A percentile compares a stretch with the other conserved stretches of the same genome.
These are phyloP conservation scores for Dunaliella primolecta DNA, from an alignment of 139 green algal genomes.

Conservation along the genomic window DNA sequence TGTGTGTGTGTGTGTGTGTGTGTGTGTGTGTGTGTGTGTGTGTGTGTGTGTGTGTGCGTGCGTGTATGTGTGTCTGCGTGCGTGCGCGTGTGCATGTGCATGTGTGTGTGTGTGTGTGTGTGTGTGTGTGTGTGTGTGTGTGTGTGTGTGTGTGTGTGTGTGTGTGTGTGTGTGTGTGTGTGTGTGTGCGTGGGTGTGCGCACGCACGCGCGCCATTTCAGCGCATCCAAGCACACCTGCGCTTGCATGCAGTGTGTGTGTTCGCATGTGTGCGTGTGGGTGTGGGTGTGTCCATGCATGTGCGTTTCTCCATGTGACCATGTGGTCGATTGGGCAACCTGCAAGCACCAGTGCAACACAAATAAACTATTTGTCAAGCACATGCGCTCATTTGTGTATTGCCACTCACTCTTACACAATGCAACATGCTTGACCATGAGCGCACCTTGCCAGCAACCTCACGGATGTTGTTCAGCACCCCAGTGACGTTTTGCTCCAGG, in stretches of 20 bases:
- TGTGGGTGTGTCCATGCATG: not conserved
- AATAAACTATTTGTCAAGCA: too few species aligned
- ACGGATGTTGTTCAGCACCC: constrained; percentile 87
- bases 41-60: constrained; percentile 42
- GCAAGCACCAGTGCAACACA: too few species aligned
- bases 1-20: constrained; percentile 35
- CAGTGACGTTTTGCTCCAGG: constrained; percentile 82
- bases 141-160: too few species aligned
- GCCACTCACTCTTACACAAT: too few species aligned
- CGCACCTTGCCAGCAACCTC: constrained; percentile 29
- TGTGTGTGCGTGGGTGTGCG: not conserved
- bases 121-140: not conserved
- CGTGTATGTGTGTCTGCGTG: constrained; percentile 27
- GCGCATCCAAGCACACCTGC: too few species aligned
- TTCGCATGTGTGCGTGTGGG: not conserved
- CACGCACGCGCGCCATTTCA: too few species aligned
- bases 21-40: constrained; percentile 43
- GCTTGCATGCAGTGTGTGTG: too few species aligned
- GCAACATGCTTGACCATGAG: too few species aligned
- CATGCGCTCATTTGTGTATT: too few species aligned
- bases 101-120: not conserved
- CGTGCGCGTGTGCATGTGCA: not conserved
- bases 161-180: not conserved
- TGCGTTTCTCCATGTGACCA: too few species aligned
- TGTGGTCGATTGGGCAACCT: too few species aligned